A percentile compares a stretch with the other conserved stretches of the same genome.
These are phyloP conservation scores for Solanum chacoense DNA, from an alignment of 305 asterid genomes.

Conservation along the genomic window DNA sequence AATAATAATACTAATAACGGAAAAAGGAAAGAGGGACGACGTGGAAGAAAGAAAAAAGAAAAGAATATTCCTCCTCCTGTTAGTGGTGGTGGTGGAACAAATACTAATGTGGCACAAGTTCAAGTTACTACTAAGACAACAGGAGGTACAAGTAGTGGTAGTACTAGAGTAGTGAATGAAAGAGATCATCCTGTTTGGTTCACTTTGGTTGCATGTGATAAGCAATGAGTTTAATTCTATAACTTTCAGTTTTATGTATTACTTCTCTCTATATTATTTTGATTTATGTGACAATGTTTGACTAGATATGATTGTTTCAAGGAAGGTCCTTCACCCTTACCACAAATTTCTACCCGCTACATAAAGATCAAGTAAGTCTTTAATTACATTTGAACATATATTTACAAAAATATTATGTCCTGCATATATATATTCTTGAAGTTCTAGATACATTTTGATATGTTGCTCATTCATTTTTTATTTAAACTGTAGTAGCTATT, in stretches of 20 bases:
- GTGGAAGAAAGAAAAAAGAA: background rate
- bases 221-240: background rate
- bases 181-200: conserved; percentile 8
- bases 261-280: background rate
- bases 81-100: background rate
- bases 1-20: background rate
- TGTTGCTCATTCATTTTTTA: background rate
- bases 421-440: background rate
- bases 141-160: background rate
- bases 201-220: conserved; percentile 10
- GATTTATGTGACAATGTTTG: background rate
- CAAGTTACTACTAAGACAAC: background rate
- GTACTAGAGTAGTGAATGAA: background rate
- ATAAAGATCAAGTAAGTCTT: conserved; percentile 14
- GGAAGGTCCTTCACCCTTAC: background rate
- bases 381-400: background rate
- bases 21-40: background rate
- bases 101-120: background rate
- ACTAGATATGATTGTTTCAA: background rate
- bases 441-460: background rate
- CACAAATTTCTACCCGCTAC: background rate
- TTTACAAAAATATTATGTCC: too few relatives aligned
- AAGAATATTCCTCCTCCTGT: background rate
- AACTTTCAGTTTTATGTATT: background rate
- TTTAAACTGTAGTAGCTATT: background rate